Conservation (phyloP, 2,329 filamentous ascomycete species). For the Phialophora verrucosa region DNA sequence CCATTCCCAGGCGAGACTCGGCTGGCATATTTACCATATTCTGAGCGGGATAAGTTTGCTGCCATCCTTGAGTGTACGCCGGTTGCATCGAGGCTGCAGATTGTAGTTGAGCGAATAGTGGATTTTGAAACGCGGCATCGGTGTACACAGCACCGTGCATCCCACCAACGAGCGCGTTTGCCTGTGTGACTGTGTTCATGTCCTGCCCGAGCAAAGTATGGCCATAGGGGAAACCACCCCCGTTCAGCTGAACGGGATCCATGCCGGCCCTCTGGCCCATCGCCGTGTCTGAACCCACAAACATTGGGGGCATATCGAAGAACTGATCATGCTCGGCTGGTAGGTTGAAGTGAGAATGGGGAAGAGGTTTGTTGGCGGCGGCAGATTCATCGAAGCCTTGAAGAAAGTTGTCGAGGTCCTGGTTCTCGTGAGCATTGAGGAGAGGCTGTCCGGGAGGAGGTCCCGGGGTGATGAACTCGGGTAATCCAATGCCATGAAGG, state of each 20-base stretch:
- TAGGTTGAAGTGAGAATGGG: slow-evolving; percentile 29
- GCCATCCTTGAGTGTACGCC: slow-evolving; percentile 32
- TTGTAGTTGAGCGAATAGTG: slow-evolving; percentile 26
- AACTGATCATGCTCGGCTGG: slow-evolving; percentile 30
- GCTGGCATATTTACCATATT: slow-evolving; percentile 17
- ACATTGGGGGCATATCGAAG: slow-evolving; percentile 37
- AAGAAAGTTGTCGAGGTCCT: slow-evolving; percentile 38
- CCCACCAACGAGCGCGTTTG: slow-evolving; percentile 17
- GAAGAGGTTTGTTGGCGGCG: slow-evolving; percentile 24
- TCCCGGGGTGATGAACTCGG: slow-evolving; percentile 36
- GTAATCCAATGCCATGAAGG: slow-evolving; percentile 38
- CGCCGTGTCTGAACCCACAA: slow-evolving; percentile 37
- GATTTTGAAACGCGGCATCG: slow-evolving; percentile 21
- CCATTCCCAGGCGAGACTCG: slow-evolving; percentile 26
- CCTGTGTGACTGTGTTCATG: slow-evolving; percentile 23
- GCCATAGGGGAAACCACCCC: slow-evolving; percentile 29
- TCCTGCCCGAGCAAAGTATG: slow-evolving; percentile 26
- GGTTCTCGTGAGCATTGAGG: slow-evolving; percentile 38
- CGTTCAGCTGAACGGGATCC: slow-evolving; percentile 30
- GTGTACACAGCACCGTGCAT: slow-evolving; percentile 24
- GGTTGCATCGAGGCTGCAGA: slow-evolving; percentile 30
- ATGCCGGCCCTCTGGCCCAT: slow-evolving; percentile 27
- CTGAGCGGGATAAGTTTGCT: slow-evolving; percentile 30
- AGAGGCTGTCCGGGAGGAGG: slow-evolving; percentile 38
- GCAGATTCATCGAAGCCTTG: slow-evolving; percentile 37